Conservation (phyloP, 2,329 filamentous ascomycete species). For the Colletotrichum sp. region DNA sequence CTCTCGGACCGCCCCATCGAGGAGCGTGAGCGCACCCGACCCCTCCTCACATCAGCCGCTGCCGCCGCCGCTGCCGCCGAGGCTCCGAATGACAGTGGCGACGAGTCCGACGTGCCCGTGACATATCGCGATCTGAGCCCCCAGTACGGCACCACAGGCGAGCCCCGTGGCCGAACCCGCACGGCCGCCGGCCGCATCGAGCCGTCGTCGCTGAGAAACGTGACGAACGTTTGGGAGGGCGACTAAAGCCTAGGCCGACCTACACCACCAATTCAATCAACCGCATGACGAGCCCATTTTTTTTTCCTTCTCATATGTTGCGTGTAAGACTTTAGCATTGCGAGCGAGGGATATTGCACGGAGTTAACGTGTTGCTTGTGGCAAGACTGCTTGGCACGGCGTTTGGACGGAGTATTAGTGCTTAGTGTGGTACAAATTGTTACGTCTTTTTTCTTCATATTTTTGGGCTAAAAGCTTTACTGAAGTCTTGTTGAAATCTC, state of each 20-base stretch:
- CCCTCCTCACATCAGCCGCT: slow-evolving; percentile 2
- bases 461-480: background rate
- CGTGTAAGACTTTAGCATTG: background rate
- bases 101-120: slow-evolving; percentile 12
- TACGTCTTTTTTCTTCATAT: background rate
- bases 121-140: slow-evolving; percentile 14
- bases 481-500: background rate
- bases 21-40: slow-evolving; percentile 14
- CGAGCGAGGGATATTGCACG: background rate
- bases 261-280: background rate
- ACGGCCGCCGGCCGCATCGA: background rate
- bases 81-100: slow-evolving; percentile 4
- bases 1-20: slow-evolving; percentile 4
- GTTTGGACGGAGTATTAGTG: background rate
- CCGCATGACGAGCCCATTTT: background rate
- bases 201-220: slow-evolving; percentile 13
- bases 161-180: background rate
- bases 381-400: background rate
- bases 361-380: background rate
- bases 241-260: background rate
- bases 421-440: background rate
- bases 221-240: slow-evolving; percentile 9
- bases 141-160: slow-evolving; percentile 8
- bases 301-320: too few relatives aligned
- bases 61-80: background rate